Evolutionary conservation across 768 basidiomycete genomes (phyloP).

Genomic region (Suillus occidentalis): DNA sequence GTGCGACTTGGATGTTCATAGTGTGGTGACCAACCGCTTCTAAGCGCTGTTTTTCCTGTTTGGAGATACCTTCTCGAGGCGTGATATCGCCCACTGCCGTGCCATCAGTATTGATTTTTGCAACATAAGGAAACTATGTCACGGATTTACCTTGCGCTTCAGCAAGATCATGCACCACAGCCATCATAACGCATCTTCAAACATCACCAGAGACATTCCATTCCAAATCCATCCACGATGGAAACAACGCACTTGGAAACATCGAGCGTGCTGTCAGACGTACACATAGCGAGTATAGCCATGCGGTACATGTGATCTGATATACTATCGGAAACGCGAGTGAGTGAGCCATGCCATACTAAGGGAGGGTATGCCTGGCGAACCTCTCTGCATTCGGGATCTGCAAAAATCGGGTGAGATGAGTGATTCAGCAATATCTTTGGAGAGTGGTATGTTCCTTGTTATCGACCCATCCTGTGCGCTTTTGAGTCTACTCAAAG

Average conservation of each 20-base stretch:
- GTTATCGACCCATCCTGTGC: slow-evolving; percentile 93
- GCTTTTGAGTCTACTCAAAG: slow-evolving; percentile 78
- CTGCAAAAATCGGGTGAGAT: slow-evolving; percentile 36
- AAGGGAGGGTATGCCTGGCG: neutral
- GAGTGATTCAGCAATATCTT: slow-evolving; percentile 10
- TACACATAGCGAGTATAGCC: slow-evolving; percentile 91
- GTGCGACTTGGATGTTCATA: neutral
- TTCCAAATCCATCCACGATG: neutral
- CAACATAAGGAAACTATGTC: no score
- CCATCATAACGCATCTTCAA: slow-evolving; percentile 84
- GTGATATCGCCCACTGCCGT: slow-evolving; percentile 86
- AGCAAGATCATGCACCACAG: slow-evolving; percentile 90
- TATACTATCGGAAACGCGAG: slow-evolving; percentile 51
- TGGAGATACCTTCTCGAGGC: slow-evolving; percentile 83
- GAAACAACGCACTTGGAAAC: slow-evolving; percentile 59
- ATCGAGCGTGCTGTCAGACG: slow-evolving; percentile 71
- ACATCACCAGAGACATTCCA: no score
- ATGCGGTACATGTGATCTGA: slow-evolving; percentile 98
- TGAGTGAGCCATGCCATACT: neutral
- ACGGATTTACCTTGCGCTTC: slow-evolving; percentile 83
- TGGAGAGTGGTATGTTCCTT: slow-evolving; percentile 32
- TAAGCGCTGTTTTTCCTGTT: slow-evolving; percentile 73
- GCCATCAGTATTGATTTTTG: neutral
- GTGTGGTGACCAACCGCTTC: slow-evolving; percentile 54
- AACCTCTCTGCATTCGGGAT: slow-evolving; percentile 85